Percentiles rank a stretch among this genome's conserved stretches.
Conservation (phyloP, 2,329 filamentous ascomycete species). For the Drechslerella stenobrocha region DNA sequence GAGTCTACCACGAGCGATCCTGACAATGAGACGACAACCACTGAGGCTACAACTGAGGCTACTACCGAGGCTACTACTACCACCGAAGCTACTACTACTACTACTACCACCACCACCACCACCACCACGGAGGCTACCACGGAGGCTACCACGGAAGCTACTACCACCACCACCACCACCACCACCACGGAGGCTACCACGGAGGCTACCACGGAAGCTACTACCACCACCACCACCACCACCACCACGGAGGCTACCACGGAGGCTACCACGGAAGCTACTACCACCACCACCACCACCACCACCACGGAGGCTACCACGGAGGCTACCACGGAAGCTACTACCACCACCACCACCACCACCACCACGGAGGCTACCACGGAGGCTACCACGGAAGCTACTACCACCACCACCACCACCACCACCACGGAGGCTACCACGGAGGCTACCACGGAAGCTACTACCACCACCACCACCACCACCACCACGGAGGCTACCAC, state of each 20-base stretch:
- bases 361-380: too few species aligned
- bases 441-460: neutral
- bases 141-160: neutral
- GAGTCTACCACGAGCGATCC: neutral
- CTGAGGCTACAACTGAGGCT: neutral
- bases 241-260: neutral
- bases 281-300: neutral
- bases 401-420: neutral
- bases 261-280: neutral
- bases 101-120: neutral
- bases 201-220: neutral
- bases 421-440: neutral
- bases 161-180: neutral
- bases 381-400: neutral
- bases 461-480: neutral
- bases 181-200: neutral
- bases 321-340: neutral
- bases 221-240: too few species aligned
- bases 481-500: neutral
- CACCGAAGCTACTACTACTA: neutral
- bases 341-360: neutral
- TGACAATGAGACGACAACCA: neutral
- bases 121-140: neutral
- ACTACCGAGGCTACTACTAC: neutral
- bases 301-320: neutral